Percentiles rank a stretch among this genome's conserved stretches.
These are phyloP conservation scores for Colletotrichum tamarilloi DNA, from an alignment of 2,329 filamentous ascomycete genomes.

Conservation along the genomic window DNA sequence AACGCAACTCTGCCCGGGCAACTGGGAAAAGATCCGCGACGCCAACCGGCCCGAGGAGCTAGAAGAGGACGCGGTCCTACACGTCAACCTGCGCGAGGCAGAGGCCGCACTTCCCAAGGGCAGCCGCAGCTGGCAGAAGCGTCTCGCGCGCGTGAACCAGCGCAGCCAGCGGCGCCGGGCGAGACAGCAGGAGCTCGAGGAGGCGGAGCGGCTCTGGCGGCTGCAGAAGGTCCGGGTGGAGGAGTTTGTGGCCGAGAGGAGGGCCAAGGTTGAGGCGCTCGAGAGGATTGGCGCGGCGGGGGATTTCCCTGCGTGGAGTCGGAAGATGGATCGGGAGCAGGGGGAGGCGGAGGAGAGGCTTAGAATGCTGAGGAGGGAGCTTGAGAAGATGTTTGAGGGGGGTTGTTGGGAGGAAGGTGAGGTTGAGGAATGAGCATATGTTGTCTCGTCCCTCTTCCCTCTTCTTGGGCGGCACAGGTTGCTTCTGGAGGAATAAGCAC, in stretches of 20 bases:
- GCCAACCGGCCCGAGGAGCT: not conserved
- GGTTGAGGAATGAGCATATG: not conserved
- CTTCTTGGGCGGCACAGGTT: not conserved
- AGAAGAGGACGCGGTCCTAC: not conserved
- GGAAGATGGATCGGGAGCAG: not conserved
- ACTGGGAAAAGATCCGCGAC: not conserved
- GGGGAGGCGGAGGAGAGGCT: not conserved
- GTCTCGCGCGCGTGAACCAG: not conserved
- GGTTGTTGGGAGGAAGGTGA: not conserved
- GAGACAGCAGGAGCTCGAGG: not conserved
- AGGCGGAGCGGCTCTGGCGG: not conserved
- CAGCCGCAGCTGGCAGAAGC: not conserved
- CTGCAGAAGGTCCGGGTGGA: not conserved
- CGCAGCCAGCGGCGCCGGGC: not conserved
- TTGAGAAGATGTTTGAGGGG: not conserved
- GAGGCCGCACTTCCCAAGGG: not conserved
- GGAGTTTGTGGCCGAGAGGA: not conserved
- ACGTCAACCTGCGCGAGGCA: too few species aligned
- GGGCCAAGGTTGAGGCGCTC: not conserved
- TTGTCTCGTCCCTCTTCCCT: not conserved
- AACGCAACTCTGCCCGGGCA: not conserved
- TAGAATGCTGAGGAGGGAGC: not conserved
- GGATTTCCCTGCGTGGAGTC: not conserved
- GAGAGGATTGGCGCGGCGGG: not conserved
- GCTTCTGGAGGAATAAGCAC: not conserved